phyloP scores from a whole-genome alignment of 306 rosid species.

The Rubus parviflorus region DNA sequence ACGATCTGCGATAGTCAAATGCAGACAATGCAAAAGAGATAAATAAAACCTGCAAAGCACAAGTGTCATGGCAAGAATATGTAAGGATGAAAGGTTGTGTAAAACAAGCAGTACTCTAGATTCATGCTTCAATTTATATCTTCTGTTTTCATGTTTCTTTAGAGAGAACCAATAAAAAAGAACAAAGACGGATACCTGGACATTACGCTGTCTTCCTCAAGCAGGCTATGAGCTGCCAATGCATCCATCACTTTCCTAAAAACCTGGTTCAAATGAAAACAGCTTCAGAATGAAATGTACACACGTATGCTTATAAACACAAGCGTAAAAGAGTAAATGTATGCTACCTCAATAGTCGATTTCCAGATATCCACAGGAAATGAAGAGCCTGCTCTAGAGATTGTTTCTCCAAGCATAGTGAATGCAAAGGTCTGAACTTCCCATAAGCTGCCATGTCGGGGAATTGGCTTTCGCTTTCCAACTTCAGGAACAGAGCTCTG shows the following conservation, averaged over 20 bases:
- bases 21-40: slow-evolving; percentile 71
- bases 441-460: slow-evolving; percentile 49
- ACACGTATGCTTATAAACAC: background rate
- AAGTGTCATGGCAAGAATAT: slow-evolving; percentile 25
- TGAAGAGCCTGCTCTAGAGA: slow-evolving; percentile 63
- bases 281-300: slow-evolving; percentile 24
- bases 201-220: slow-evolving; percentile 60
- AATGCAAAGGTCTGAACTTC: slow-evolving; percentile 69
- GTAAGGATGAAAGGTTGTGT: slow-evolving; percentile 16
- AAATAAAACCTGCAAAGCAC: slow-evolving; percentile 70
- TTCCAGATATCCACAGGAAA: slow-evolving; percentile 68
- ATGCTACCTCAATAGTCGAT: slow-evolving; percentile 66
- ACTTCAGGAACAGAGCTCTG: slow-evolving; percentile 34
- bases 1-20: slow-evolving; percentile 64
- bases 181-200: slow-evolving; percentile 47
- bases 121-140: slow-evolving; percentile 16
- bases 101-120: background rate
- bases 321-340: background rate
- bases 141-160: slow-evolving; percentile 3
- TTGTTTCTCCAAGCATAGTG: slow-evolving; percentile 63
- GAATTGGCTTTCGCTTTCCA: slow-evolving; percentile 40
- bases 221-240: slow-evolving; percentile 55
- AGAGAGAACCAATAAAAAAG: background rate
- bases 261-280: slow-evolving; percentile 46
- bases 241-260: slow-evolving; percentile 81